Base-by-base conservation (phyloP, 139 green algal species). In the Coelastrella sp. region DNA sequence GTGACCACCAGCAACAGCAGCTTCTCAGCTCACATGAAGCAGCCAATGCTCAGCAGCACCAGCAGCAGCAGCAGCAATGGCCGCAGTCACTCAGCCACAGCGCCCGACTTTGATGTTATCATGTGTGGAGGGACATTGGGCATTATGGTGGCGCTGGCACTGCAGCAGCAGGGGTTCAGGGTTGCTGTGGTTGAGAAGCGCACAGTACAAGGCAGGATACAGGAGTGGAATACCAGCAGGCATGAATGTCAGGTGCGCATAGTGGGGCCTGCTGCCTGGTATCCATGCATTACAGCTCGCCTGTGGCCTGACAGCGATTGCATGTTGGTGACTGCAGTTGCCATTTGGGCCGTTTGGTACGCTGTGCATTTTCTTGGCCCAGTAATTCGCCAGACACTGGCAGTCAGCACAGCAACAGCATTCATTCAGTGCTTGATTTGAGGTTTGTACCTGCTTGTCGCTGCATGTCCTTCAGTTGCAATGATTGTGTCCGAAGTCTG, bases 71-170 rank as follows among this genome's bases (percentile, higher is more conserved):
- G 54, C 68, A 80, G 83, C 83, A 71, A n/a, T n/a, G 3, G 22
- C 73, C 6, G 2, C 71, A 10, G 6, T 47, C 23, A 32, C 66
- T 23, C 47, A 58, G 74, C 73, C 75, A 73, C 85, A 90, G 60
- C 85, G 23, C 74, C 90, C 19, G 95, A 96, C 56, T 97, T 93
- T 81, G 97, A 99, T 88, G 97, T 98, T 23, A 91, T 92, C 2
- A 94, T 99, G 22, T 97, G 93, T 66, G 97, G 97, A 13, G 97
- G 97, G 47, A 99, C 96, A 3, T 93, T 99, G 59, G 97, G 97
- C 20, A 92, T 99, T 11, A 95, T 99, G 73, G 17, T 98, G 14
- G 97, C 97, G 0, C 78, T 93, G 6, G 94, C 95, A 58, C 92
- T 99, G 76, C 96, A 98, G 92, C 57, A 90, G 64, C 60, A 86